Conservation (phyloP, 177 flowering plant genomes). For the Tripterygium wilfordii region DNA sequence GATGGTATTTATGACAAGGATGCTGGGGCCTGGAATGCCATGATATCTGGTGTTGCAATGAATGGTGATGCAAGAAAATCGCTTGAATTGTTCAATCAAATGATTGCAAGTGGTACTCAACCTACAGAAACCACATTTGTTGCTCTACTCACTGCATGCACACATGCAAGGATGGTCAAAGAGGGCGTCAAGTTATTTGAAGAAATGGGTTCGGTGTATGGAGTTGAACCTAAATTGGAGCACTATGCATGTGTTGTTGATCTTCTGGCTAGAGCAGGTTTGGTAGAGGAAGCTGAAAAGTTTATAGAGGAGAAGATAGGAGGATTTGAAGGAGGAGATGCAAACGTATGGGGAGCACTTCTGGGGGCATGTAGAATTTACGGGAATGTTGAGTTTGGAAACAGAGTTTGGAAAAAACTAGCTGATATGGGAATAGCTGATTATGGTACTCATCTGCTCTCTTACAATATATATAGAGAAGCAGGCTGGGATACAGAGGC, state of each 20-base stretch:
- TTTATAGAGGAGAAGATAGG: conserved; percentile 46
- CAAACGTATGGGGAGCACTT: conserved; percentile 61
- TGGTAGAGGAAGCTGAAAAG: conserved; percentile 56
- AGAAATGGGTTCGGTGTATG: conserved; percentile 33
- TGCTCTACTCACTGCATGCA: conserved; percentile 50
- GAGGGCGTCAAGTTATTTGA: conserved; percentile 46
- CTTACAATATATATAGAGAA: conserved; percentile 49
- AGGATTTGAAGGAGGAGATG: conserved; percentile 41
- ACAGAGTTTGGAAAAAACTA: conserved; percentile 48
- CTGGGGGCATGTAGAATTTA: conserved; percentile 53
- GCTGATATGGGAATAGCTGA: conserved; percentile 32
- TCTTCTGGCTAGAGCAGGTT: conserved; percentile 57
- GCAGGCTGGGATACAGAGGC: conserved; percentile 61
- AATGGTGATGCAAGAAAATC: conserved; percentile 43
- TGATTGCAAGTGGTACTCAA: conserved; percentile 32
- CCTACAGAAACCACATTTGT: conserved; percentile 64
- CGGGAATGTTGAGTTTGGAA: conserved; percentile 45
- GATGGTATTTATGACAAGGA: conserved; percentile 44
- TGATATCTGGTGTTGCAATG: conserved; percentile 59
- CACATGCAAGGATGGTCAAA: conserved; percentile 52
- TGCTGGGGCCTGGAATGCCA: conserved; percentile 63
- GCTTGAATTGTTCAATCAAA: conserved; percentile 38
- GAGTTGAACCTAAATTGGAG: conserved; percentile 43
- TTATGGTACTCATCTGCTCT: conserved; percentile 42
- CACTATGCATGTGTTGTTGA: conserved; percentile 62